Base-by-base conservation (phyloP, 768 basidiomycete genomes). In the Kwoniella bestiolae region DNA sequence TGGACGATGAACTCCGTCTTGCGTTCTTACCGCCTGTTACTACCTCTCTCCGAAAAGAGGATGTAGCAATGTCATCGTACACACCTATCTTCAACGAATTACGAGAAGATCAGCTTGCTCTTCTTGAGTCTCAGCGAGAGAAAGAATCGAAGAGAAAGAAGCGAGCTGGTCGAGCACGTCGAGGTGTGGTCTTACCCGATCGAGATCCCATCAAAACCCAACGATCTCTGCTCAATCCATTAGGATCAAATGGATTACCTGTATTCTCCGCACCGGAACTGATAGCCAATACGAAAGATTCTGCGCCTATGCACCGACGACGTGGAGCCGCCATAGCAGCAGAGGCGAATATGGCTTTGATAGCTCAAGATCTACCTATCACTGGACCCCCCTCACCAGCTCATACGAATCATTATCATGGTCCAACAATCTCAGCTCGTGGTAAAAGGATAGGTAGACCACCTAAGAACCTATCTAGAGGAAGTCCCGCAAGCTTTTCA, bases 301-400 rank as follows among this genome's bases (percentile, higher is more conserved):
- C 84, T 59, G 88, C 88, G 1, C 89, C 90, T 0, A 86, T 87
- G 12, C 88, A 89, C 0, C 65, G 69, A 16, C 83, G 91, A 61
- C 84, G 93, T 72, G 93, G 92, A 2, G 94, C 94, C 0, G 94
- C 94, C 0, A 91, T 95, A 86, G 91, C 94, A 1, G 93, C 93
- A 1, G 90, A 90, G 1, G 93, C 94, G 82, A 94, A 94, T 70
- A 91, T 91, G 58, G 87, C 86, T 31, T 78, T 72, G 41, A 73
- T 79, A 51, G 62, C 68, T 18, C 76, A 69, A 45, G 74, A 72
- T 56, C 57, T 71, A 23, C 75, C 69, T 8, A 90, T 84, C 28
- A 68, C 56, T 34, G 65, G 46, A 26, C 78, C 72, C 34, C 92
- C 89, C 78, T 83, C 89, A 0, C 91, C 91, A 18, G 68, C 85